Conservation (phyloP, 495 filamentous ascomycete species). For the Penicillium diatomitis region DNA sequence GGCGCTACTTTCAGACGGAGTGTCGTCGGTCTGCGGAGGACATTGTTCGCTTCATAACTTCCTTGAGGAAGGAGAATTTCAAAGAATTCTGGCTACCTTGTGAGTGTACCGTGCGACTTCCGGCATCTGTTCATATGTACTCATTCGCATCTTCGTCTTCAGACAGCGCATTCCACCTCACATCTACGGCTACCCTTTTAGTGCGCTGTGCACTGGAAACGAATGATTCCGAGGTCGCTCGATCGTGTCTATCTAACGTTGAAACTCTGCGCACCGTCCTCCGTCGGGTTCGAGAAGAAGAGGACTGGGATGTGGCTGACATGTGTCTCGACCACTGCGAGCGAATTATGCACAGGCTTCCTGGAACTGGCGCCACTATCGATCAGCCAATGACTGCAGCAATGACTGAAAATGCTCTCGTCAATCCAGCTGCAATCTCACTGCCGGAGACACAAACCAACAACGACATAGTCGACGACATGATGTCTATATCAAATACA, state of each 20-base stretch:
- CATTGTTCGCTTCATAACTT: constrained; percentile 44
- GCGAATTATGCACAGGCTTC: constrained; percentile 35
- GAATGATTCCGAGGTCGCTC: constrained; percentile 30
- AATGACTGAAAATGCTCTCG: constrained; percentile 23
- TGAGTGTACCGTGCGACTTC: constrained; percentile 10
- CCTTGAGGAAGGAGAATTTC: constrained; percentile 34
- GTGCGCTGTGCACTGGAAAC: constrained; percentile 42
- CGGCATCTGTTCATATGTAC: neutral
- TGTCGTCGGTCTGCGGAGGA: constrained; percentile 41
- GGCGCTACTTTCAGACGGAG: constrained; percentile 42
- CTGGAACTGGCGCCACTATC: constrained; percentile 16
- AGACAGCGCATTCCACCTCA: constrained; percentile 43
- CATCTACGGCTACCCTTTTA: constrained; percentile 39
- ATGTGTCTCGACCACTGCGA: constrained; percentile 47
- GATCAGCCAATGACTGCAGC: constrained; percentile 10
- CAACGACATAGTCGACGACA: constrained; percentile 43
- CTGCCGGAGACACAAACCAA: constrained; percentile 41
- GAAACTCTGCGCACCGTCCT: constrained; percentile 35
- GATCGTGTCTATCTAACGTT: constrained; percentile 34
- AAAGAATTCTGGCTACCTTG: constrained; percentile 43
- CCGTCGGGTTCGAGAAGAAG: constrained; percentile 40
- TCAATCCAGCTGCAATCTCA: constrained; percentile 37
- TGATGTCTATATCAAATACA: constrained; percentile 43
- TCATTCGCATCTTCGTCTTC: constrained; percentile 11
- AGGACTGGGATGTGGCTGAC: constrained; percentile 46